Evolutionary conservation across 805 yeast species (phyloP), one percentile per base, ranked within the genome.

Genomic region (Candida khao-thaluensis): DNA sequence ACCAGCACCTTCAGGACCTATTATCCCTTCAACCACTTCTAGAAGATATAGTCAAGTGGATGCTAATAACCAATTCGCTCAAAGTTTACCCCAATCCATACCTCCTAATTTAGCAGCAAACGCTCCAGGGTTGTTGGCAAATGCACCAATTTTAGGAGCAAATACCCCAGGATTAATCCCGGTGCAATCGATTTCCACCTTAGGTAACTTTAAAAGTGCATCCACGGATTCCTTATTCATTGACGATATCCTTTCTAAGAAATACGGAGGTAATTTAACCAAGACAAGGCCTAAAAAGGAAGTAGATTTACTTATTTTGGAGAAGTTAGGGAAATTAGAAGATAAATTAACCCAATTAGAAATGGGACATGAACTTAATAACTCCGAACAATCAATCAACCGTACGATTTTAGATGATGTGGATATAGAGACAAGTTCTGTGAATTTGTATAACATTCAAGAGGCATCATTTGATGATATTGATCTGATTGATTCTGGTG

Each of bases 221-320:
- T 66, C 69, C 37, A 62, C 66, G 27, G 72, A 66, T 41, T 61
- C 67, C 17, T 42, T 62, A 24, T 61, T 64, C 34, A 57, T 63
- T 30, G 69, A 64, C 37, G 69, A 63, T 33, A 45, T 60, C 15
- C 44, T 64, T 17, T 53, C 58, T 22, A 55, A 52, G 34, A 56
- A 54, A 35, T 62, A 56, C 37, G 64, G 64, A 6, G 32, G 23
- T 4, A 40, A 36, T 15, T n/a, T 38, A 25, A 17, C 34, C 7
- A 44, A 44, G 22, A 43, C 35, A 5, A 21, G 44, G 24, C 35
- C 28, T 17, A 17, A 38, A 17, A 43, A 43, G 25, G 44, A 47
- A 11, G 38, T 30, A 20, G 41, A 39, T 18, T 22, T 44, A 41
- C 52, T 48, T 11, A 45, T 56, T 17, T 23, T 54, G 16, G 51